phyloP scores from a whole-genome alignment of 2,329 filamentous ascomycete genomes.

The Fusarium phyllophilum region DNA sequence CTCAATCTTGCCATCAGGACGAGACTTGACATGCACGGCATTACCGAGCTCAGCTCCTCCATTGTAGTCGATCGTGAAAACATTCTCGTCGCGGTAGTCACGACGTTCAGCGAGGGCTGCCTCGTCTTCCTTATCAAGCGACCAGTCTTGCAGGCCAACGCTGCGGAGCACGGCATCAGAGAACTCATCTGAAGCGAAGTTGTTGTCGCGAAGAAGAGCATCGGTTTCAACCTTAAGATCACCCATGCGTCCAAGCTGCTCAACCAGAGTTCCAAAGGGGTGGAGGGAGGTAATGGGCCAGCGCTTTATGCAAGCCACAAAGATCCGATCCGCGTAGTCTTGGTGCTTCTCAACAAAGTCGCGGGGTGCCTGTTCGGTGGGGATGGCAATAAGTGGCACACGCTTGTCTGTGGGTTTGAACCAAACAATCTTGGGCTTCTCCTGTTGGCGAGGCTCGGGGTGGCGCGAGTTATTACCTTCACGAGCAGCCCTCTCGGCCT shows the following conservation, averaged over 20 bases:
- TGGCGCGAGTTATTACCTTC: conserved; percentile 78
- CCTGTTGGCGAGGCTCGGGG: conserved; percentile 82
- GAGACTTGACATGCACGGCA: conserved; percentile 89
- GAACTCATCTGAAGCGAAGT: conserved; percentile 97
- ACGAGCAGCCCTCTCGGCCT: conserved; percentile 91
- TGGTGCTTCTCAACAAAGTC: conserved; percentile 99
- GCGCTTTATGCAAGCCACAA: conserved; percentile 98
- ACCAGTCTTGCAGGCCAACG: conserved; percentile 92
- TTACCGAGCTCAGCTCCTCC: conserved; percentile 90
- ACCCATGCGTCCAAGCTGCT: conserved; percentile 97
- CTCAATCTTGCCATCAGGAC: conserved; percentile 86
- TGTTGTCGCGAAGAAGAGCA: conserved; percentile 96
- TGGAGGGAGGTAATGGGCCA: conserved; percentile 99
- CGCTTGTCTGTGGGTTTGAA: conserved; percentile 99
- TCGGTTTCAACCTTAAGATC: conserved; percentile 98
- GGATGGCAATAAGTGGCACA: conserved; percentile 96
- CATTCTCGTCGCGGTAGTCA: conserved; percentile 88
- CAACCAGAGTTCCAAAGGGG: conserved; percentile 96
- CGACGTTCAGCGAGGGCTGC: conserved; percentile 77
- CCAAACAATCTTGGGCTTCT: conserved; percentile 99
- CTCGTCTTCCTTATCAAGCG: conserved; percentile 84
- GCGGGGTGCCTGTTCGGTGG: conserved; percentile 94
- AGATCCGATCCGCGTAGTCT: conserved; percentile 96
- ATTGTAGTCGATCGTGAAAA: conserved; percentile 92
- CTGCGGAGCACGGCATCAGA: conserved; percentile 95